Conservation (phyloP, 1,139 yeast species). For the Taphrina communis region DNA sequence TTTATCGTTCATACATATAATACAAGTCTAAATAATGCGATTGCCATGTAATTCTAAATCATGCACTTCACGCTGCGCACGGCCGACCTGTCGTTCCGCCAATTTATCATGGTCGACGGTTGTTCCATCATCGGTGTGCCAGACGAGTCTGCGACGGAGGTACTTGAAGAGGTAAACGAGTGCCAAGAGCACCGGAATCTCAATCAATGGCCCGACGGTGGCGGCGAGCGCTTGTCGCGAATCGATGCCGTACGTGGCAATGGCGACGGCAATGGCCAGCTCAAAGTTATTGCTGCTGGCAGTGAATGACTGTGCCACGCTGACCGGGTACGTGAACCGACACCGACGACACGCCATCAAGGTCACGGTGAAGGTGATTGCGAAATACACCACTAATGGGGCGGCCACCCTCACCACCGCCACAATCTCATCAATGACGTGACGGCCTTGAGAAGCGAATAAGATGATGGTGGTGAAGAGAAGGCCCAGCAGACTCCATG, state of each 20-base stretch:
- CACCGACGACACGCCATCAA: conserved; percentile 50
- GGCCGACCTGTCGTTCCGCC: too few relatives aligned
- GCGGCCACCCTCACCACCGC: conserved; percentile 61
- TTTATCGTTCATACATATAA: too few relatives aligned
- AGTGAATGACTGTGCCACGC: conserved; percentile 62
- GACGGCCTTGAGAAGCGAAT: conserved; percentile 62
- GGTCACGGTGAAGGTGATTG: conserved; percentile 59
- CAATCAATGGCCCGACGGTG: conserved; percentile 65
- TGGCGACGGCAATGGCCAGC: conserved; percentile 62
- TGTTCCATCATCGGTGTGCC: conserved; percentile 41
- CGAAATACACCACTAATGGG: conserved; percentile 60
- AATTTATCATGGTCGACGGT: too few relatives aligned
- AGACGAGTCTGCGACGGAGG: conserved; percentile 18
- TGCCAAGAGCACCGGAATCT: conserved; percentile 60
- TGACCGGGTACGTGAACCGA: conserved; percentile 55
- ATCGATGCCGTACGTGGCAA: conserved; percentile 61
- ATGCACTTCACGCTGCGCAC: too few relatives aligned
- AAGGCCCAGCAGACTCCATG: conserved; percentile 62
- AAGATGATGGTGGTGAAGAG: conserved; percentile 62
- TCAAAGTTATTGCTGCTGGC: conserved; percentile 66
- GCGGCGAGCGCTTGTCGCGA: conserved; percentile 65
- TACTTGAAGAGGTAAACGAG: conserved; percentile 38
- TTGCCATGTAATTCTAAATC: too few relatives aligned
- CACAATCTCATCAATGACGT: conserved; percentile 59
- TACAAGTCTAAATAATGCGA: too few relatives aligned